Evolutionary conservation across 306 rosid genomes (phyloP), one percentile per base, ranked within the genome.

Genomic region (Gastrolobium villosum): DNA sequence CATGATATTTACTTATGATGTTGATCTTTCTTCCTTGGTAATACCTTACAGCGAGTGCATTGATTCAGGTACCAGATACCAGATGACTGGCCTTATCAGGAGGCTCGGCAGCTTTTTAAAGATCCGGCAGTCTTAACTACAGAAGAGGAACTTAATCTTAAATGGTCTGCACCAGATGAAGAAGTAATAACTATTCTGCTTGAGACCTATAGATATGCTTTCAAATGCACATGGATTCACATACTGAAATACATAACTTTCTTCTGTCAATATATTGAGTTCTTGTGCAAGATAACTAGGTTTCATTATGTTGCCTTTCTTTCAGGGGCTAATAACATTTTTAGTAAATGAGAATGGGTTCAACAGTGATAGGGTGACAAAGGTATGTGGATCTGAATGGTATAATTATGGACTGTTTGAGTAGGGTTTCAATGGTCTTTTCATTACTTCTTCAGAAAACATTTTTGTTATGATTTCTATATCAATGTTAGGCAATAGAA

Each of bases 311-410:
- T 56, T 83, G 65, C 75, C 82, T 43, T 70, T 80, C 72, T 67
- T 84, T 32, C 88, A 95, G 99, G 98, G 99, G 10, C 72, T 95
- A 80, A 79, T 88, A 63, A 46, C 88, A 32, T 90, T 95, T 84
- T 78, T 92, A 84, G 99, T 95, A 65, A 92, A 88, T 83, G 99
- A 95, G 84, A 95, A 92, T 78, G 99, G 99, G 72, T 95, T 95
- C 88, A 95, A 84, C 87, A 88, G 82, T 72, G 97, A 95, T 50
- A 88, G 99, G 84, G 97, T 95, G 72, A 82, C 92, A 8, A 95
- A 92, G 99, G 99, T 92, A 65, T 54, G 89, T 26, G 30, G 31
- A 76, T 68, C 35, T 61, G 41, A 45, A 48, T 50, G 2, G 13
- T 2, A 67, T 52, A 50, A 11, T 39, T 40, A 41, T 62, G 74